A percentile compares a stretch with the other conserved stretches of the same genome.
These are phyloP conservation scores for Avena eriantha DNA, from an alignment of 176 grass and related monocot species.

Conservation along the genomic window DNA sequence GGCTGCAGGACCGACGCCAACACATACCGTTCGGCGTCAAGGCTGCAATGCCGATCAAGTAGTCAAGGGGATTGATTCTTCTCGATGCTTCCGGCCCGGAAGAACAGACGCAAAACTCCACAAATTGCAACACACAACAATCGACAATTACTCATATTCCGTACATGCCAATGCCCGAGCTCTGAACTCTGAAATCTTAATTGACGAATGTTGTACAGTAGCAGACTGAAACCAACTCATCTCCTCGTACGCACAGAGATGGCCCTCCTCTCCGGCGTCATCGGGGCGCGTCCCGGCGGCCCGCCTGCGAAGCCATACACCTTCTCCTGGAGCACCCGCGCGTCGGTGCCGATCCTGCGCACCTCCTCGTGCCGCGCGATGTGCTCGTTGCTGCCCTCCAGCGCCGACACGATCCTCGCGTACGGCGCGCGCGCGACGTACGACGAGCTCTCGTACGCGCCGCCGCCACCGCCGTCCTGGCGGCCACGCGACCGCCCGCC, in stretches of 20 bases:
- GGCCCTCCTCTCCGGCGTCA: conserved; percentile 45
- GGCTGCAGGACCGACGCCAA: background rate
- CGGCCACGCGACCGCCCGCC: background rate
- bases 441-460: conserved; percentile 49
- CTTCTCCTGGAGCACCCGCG: conserved; percentile 56
- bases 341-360: conserved; percentile 56
- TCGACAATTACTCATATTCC: too few relatives aligned
- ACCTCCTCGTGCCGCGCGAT: conserved; percentile 71
- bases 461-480: background rate
- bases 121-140: background rate
- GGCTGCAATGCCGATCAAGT: background rate
- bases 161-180: too few relatives aligned
- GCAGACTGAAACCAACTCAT: background rate
- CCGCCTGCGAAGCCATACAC: conserved; percentile 43
- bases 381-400: conserved; percentile 61
- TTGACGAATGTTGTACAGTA: too few relatives aligned
- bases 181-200: too few relatives aligned
- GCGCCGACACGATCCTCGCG: conserved; percentile 51
- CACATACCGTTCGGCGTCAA: background rate
- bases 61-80: too few relatives aligned
- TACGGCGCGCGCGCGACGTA: conserved; percentile 42
- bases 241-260: conserved; percentile 51
- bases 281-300: conserved; percentile 19
- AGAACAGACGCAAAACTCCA: background rate
- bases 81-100: background rate